Conservation (phyloP, 2,329 filamentous ascomycete species). For the Plectosphaerella plurivora region DNA sequence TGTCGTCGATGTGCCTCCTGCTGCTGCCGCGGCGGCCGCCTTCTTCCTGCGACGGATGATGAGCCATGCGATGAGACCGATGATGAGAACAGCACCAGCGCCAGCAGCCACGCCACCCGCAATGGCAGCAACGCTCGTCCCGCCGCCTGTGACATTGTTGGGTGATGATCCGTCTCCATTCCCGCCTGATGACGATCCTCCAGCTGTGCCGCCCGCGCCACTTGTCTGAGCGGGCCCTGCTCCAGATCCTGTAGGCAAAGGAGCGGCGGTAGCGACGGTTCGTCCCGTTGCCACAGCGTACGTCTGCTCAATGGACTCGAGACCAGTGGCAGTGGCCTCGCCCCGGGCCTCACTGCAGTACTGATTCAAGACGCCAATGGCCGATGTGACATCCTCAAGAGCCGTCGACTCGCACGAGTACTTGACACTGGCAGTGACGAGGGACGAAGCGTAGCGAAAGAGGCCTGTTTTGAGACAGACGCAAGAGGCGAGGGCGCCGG, state of each 20-base stretch:
- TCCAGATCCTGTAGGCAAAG: not conserved
- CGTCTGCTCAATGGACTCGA: slow-evolving; percentile 28
- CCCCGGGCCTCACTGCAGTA: slow-evolving; percentile 47
- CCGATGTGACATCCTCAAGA: slow-evolving; percentile 39
- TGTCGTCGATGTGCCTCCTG: slow-evolving; percentile 6
- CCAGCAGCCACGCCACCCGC: slow-evolving; percentile 21
- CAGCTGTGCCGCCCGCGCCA: not conserved
- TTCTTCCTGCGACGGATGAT: slow-evolving; percentile 30
- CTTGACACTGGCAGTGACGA: slow-evolving; percentile 39
- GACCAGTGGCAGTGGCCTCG: slow-evolving; percentile 34
- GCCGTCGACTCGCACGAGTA: slow-evolving; percentile 38
- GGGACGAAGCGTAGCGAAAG: slow-evolving; percentile 33
- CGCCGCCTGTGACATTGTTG: slow-evolving; percentile 1
- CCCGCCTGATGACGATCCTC: not conserved
- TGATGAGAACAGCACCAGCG: slow-evolving; percentile 16
- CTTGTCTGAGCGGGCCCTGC: slow-evolving; percentile 1
- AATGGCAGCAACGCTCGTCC: slow-evolving; percentile 26
- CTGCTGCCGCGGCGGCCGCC: slow-evolving; percentile 10
- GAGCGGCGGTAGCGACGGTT: slow-evolving; percentile 6
- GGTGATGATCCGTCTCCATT: slow-evolving; percentile 2
- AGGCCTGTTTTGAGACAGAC: slow-evolving; percentile 46
- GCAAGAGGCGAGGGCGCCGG: slow-evolving; percentile 47
- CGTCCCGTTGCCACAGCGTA: slow-evolving; percentile 10
- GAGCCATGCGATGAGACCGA: slow-evolving; percentile 25
- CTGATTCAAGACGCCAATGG: slow-evolving; percentile 36